Evolutionary conservation across 148 eudicot genomes (phyloP).

Genomic region (Rhododendron vialii): DNA sequence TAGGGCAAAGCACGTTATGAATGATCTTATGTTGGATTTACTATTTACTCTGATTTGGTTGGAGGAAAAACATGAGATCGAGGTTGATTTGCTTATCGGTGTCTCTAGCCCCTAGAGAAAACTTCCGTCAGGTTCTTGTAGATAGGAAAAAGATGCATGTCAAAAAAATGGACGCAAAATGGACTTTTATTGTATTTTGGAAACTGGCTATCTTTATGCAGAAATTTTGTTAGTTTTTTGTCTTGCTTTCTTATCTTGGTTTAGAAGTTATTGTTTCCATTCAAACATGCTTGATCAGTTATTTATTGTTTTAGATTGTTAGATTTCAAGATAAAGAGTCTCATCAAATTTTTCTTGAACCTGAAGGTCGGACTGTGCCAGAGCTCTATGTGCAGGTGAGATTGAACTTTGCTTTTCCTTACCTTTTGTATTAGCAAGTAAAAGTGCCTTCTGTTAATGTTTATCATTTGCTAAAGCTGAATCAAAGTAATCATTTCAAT

Average conservation of each 20-base stretch:
- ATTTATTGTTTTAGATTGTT: slow-evolving; percentile 60
- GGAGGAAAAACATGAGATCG: neutral
- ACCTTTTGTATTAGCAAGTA: neutral
- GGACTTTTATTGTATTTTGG: neutral
- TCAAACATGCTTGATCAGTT: neutral
- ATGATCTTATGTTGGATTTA: neutral
- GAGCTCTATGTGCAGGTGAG: slow-evolving; percentile 98
- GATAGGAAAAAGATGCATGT: neutral
- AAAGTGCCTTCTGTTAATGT: slow-evolving; percentile 1
- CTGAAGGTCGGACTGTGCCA: slow-evolving; percentile 95
- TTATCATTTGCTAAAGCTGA: neutral
- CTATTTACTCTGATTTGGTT: neutral
- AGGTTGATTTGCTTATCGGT: neutral
- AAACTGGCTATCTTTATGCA: neutral
- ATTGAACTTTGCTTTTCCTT: slow-evolving; percentile 5
- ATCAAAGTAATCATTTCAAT: neutral
- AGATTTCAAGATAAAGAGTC: slow-evolving; percentile 97
- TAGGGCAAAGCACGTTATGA: neutral
- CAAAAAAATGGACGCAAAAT: neutral
- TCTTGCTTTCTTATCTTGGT: neutral
- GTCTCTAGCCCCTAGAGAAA: neutral
- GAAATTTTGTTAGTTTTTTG: neutral
- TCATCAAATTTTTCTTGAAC: slow-evolving; percentile 97
- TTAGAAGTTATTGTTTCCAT: neutral
- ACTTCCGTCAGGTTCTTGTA: neutral